These are phyloP conservation scores for Plasmodium gonderi DNA, from an alignment of 169 alveolate genomes.

Conservation along the genomic window DNA sequence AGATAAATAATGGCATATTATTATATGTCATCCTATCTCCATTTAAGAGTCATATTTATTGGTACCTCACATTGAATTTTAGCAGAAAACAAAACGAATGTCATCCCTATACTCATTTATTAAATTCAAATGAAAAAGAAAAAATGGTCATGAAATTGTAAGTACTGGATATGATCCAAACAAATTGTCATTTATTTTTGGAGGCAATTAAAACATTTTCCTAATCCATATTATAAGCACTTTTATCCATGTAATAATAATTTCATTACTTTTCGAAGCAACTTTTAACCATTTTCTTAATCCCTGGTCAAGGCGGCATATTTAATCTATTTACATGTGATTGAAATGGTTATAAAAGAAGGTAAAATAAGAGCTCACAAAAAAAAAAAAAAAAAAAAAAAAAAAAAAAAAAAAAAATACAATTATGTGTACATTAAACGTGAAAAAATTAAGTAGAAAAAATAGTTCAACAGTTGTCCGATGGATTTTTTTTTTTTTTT, in stretches of 20 bases:
- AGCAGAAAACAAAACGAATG: neutral
- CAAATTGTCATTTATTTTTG: neutral
- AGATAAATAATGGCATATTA: too few relatives aligned
- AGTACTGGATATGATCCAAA: neutral
- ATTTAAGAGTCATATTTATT: too few relatives aligned
- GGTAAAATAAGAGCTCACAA: neutral
- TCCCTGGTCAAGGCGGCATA: neutral
- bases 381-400: neutral
- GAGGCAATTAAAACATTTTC: neutral
- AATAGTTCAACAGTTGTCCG: neutral
- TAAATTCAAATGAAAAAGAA: neutral
- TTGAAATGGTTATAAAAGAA: neutral
- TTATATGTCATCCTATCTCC: too few relatives aligned
- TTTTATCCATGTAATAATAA: neutral
- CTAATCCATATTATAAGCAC: neutral
- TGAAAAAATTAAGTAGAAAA: neutral
- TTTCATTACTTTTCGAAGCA: neutral
- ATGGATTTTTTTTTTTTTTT: neutral
- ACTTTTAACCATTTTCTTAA: too few relatives aligned
- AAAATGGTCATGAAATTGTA: neutral
- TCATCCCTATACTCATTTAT: neutral
- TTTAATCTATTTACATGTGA: neutral
- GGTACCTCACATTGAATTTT: neutral
- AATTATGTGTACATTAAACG: too few relatives aligned
- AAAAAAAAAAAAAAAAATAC: neutral